phyloP scores from a whole-genome alignment of 495 filamentous ascomycete genomes.

The Tuber aestivum region DNA sequence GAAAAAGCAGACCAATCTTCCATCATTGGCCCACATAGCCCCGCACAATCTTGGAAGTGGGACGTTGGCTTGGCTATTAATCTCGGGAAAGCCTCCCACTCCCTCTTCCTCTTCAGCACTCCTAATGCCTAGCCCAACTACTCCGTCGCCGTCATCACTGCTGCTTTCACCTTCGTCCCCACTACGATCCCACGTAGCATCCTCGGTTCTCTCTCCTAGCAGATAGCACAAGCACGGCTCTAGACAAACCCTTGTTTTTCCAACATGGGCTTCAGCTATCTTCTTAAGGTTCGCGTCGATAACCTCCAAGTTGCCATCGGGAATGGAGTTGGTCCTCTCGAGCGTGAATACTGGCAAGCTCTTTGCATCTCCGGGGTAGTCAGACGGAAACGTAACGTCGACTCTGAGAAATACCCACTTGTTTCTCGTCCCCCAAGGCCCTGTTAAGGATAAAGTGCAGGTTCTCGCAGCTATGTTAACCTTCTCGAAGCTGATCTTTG shows the following conservation, averaged over 20 bases:
- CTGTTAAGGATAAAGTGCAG: slow-evolving; percentile 69
- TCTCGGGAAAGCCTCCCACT: slow-evolving; percentile 48
- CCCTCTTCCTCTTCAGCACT: slow-evolving; percentile 44
- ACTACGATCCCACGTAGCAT: slow-evolving; percentile 48
- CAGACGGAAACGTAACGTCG: slow-evolving; percentile 68
- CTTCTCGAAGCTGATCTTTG: slow-evolving; percentile 80
- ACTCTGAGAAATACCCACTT: slow-evolving; percentile 70
- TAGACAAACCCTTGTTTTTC: slow-evolving; percentile 67
- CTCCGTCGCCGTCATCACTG: slow-evolving; percentile 77
- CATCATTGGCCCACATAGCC: slow-evolving; percentile 69
- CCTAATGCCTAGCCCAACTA: slow-evolving; percentile 47
- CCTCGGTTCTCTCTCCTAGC: slow-evolving; percentile 61
- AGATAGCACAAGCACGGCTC: slow-evolving; percentile 78
- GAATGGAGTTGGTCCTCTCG: slow-evolving; percentile 72
- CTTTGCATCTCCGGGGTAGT: slow-evolving; percentile 60
- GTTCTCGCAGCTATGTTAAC: slow-evolving; percentile 71
- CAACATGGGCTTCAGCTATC: slow-evolving; percentile 63
- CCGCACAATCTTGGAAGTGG: slow-evolving; percentile 70
- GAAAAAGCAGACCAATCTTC: slow-evolving; percentile 79
- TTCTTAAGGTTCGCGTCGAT: slow-evolving; percentile 62
- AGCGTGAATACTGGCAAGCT: slow-evolving; percentile 61
- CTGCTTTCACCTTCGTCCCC: slow-evolving; percentile 60
- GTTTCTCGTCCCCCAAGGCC: slow-evolving; percentile 74
- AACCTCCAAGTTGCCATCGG: slow-evolving; percentile 59
- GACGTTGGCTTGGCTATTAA: slow-evolving; percentile 67